phyloP scores from a whole-genome alignment of 2,329 filamentous ascomycete species.

The Neoarthrinium moseri region DNA sequence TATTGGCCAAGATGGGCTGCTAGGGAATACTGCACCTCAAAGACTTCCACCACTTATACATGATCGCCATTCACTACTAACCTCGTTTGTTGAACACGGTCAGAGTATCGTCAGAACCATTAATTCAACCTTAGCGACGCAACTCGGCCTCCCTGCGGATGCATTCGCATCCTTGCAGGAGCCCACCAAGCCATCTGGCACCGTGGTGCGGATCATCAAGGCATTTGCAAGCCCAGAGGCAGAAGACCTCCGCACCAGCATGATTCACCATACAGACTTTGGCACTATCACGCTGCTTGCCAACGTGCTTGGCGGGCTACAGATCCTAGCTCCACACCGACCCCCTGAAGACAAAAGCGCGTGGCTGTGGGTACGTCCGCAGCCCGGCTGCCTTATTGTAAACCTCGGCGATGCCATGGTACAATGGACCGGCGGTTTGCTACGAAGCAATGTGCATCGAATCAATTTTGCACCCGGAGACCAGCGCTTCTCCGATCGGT shows the following conservation, averaged over 20 bases:
- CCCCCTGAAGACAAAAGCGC: constrained; percentile 9
- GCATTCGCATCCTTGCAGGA: constrained; percentile 22
- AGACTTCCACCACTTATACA: constrained; percentile 12
- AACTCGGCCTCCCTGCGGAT: constrained; percentile 22
- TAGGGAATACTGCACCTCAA: constrained; percentile 19
- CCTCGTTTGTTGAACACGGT: constrained; percentile 13
- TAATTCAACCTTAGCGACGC: constrained; percentile 19
- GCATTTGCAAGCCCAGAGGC: constrained; percentile 13
- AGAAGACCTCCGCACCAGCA: constrained; percentile 20
- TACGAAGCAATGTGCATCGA: constrained; percentile 25
- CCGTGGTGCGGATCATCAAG: constrained; percentile 18
- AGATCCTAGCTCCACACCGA: constrained; percentile 26
- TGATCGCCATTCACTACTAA: constrained; percentile 6
- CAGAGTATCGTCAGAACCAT: constrained; percentile 17
- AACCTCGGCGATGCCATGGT: constrained; percentile 21
- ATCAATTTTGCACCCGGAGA: constrained; percentile 13
- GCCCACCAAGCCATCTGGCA: constrained; percentile 23
- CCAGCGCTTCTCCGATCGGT: constrained; percentile 18
- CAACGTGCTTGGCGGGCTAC: constrained; percentile 33
- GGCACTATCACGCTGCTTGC: constrained; percentile 34
- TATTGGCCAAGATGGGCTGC: constrained; percentile 27
- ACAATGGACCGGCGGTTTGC: constrained; percentile 19
- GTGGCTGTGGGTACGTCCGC: constrained; percentile 21
- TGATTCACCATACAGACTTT: constrained; percentile 33
- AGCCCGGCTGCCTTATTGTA: constrained; percentile 21